Evolutionary conservation across 805 yeast species (phyloP).

Genomic region (Sungouiozyma ichnusensis): DNA sequence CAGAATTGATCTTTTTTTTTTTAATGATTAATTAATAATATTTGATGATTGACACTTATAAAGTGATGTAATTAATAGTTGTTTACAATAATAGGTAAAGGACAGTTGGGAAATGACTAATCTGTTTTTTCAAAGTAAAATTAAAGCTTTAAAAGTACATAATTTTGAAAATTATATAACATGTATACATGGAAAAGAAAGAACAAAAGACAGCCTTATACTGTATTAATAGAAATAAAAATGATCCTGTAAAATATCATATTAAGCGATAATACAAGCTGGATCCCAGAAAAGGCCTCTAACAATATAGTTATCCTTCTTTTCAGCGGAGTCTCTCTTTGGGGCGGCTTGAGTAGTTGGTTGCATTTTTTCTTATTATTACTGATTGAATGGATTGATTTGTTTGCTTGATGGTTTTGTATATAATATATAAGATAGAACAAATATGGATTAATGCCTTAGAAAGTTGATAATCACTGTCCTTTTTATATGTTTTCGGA

Average conservation of each 20-base stretch:
- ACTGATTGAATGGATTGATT: neutral
- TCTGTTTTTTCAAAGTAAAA: neutral
- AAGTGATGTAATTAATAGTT: too few species aligned
- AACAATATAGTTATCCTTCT: slow-evolving; percentile 19
- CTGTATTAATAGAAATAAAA: neutral
- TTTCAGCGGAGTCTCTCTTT: slow-evolving; percentile 18
- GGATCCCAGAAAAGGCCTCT: slow-evolving; percentile 16
- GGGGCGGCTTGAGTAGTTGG: slow-evolving; percentile 21
- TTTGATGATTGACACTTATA: too few species aligned
- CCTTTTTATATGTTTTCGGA: neutral
- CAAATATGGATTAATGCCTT: neutral
- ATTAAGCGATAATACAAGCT: slow-evolving; percentile 18
- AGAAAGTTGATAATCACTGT: neutral
- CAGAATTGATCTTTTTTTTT: neutral
- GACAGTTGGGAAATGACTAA: too few species aligned
- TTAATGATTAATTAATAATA: too few species aligned
- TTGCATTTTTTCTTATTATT: slow-evolving; percentile 12
- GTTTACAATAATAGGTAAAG: neutral
- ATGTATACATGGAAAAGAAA: neutral
- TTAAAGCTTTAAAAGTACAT: neutral
- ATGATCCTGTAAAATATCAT: neutral
- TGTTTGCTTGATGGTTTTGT: slow-evolving; percentile 5
- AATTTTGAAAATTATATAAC: neutral
- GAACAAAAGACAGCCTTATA: neutral
- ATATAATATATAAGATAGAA: neutral